Percentiles rank a stretch among this genome's conserved stretches.
Evolutionary conservation across 225 moss, liverwort and hornwort species (phyloP).

Genomic region (Bryoerythrophyllum caledonicum): DNA sequence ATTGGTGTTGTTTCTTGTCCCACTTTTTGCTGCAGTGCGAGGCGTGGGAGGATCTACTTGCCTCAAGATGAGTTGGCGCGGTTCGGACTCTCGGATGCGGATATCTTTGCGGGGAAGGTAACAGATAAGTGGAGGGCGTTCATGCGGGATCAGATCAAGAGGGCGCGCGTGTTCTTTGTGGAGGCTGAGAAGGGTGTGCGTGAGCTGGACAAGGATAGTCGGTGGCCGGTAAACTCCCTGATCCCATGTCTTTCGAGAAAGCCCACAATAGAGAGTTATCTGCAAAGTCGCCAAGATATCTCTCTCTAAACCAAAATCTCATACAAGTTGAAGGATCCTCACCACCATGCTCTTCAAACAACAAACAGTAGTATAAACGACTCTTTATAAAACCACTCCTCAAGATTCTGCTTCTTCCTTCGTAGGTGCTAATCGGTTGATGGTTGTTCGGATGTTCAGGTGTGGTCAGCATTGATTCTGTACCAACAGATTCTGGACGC

Average conservation of each 20-base stretch:
- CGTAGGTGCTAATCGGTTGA: too few species aligned
- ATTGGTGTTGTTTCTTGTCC: too few species aligned
- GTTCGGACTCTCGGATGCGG: constrained; percentile 83
- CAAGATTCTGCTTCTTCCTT: too few species aligned
- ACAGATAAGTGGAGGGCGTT: constrained; percentile 93
- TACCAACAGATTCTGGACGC: constrained; percentile 52
- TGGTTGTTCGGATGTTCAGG: constrained; percentile 35
- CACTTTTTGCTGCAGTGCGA: constrained; percentile 40
- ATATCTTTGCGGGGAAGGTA: constrained; percentile 83
- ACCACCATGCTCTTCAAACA: too few species aligned
- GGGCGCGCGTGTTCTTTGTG: constrained; percentile 82
- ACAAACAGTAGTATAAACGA: too few species aligned
- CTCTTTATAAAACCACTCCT: too few species aligned
- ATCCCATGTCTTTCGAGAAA: too few species aligned
- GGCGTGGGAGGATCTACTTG: constrained; percentile 74
- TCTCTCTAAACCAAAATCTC: too few species aligned
- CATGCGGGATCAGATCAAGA: constrained; percentile 86
- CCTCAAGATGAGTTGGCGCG: constrained; percentile 85
- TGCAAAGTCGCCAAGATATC: too few species aligned
- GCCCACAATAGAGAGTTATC: too few species aligned
- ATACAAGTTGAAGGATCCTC: too few species aligned
- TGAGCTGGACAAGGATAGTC: constrained; percentile 71
- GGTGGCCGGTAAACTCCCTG: constrained; percentile 70
- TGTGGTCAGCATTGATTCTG: constrained; percentile 68
- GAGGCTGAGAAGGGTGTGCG: constrained; percentile 82